A percentile compares a stretch with the other conserved stretches of the same genome.
Evolutionary conservation across 1,139 yeast species (phyloP).

Genomic region (Pichia sp.): DNA sequence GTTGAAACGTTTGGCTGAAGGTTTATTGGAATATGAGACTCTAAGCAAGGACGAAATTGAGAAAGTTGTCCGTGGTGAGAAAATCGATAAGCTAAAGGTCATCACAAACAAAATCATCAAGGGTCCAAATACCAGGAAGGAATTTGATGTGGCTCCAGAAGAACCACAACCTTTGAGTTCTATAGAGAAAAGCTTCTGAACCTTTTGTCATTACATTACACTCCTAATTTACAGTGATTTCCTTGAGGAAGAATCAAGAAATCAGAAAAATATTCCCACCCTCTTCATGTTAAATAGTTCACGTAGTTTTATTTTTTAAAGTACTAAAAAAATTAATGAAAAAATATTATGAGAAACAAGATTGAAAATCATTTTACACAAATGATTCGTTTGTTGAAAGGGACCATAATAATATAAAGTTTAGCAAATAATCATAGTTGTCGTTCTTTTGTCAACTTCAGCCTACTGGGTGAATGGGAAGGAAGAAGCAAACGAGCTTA

Average conservation of each 20-base stretch:
- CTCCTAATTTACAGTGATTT: neutral
- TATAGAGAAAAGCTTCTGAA: conserved; percentile 5
- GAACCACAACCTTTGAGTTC: conserved; percentile 24
- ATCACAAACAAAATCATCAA: conserved; percentile 78
- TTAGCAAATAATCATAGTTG: neutral
- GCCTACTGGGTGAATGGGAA: conserved; percentile 17
- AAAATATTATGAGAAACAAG: neutral
- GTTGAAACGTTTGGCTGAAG: conserved; percentile 84
- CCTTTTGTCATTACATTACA: neutral
- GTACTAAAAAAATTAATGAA: neutral
- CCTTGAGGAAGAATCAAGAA: neutral
- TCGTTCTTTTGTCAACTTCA: neutral
- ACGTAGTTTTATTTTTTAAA: neutral
- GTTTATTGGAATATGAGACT: conserved; percentile 92
- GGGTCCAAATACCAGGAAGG: conserved; percentile 31
- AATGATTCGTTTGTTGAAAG: neutral
- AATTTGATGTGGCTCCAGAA: conserved; percentile 33
- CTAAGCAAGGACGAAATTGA: conserved; percentile 89
- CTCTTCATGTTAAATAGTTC: conserved; percentile 11
- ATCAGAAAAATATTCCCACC: neutral
- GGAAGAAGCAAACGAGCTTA: conserved; percentile 17
- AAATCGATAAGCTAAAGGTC: conserved; percentile 60
- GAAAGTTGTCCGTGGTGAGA: conserved; percentile 74
- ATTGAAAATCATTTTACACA: too few species aligned
- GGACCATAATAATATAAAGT: neutral